Conservation (phyloP, 106 monocot species). For the Allium sativum region DNA sequence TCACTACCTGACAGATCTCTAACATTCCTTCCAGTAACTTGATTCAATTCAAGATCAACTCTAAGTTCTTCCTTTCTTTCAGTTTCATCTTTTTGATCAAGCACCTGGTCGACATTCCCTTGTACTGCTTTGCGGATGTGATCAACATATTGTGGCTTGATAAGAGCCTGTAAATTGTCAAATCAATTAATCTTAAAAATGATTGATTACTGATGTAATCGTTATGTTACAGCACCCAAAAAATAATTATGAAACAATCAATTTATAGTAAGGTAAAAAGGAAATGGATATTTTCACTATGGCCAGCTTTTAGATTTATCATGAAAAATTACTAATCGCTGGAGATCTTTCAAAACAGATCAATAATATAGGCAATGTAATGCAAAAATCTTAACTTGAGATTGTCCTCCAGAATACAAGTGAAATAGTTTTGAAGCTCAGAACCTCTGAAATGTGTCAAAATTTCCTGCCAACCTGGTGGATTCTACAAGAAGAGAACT, state of each 20-base stretch:
- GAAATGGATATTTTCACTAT: not conserved
- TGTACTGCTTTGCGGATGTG: constrained; percentile 97
- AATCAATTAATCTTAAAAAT: not conserved
- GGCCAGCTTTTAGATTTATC: not conserved
- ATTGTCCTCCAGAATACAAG: constrained; percentile 87
- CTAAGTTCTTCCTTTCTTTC: constrained; percentile 60
- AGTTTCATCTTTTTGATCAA: constrained; percentile 90
- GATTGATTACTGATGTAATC: no score
- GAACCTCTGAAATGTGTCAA: constrained; percentile 91
- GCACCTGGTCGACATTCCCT: constrained; percentile 95
- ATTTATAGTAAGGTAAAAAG: not conserved
- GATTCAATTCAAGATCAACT: constrained; percentile 80
- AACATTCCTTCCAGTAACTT: constrained; percentile 87
- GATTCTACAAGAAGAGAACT: constrained; percentile 49
- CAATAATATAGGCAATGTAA: not conserved
- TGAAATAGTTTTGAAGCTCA: constrained; percentile 99
- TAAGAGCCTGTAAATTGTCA: constrained; percentile 51
- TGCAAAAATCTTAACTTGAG: constrained; percentile 42
- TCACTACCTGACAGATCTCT: constrained; percentile 98
- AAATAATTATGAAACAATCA: not conserved
- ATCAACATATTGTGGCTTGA: constrained; percentile 98
- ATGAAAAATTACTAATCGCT: not conserved
- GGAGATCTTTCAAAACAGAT: not conserved
- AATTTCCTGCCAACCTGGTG: constrained; percentile 99
- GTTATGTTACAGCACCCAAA: no score